Evolutionary conservation across 768 basidiomycete species (phyloP).

Genomic region (Psilocybe sp.): DNA sequence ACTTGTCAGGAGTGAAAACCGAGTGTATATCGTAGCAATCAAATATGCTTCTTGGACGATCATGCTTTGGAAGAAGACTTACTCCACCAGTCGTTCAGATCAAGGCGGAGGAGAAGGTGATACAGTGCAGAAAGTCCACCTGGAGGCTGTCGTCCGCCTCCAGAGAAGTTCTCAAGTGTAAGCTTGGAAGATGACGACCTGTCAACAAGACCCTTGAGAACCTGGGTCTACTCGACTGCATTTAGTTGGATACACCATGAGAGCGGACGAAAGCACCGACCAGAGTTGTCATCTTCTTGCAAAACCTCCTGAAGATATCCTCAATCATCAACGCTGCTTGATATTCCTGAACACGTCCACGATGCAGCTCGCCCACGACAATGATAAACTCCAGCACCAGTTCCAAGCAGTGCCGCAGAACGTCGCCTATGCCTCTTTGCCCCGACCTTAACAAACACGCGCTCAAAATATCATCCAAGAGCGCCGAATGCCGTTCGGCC

Average conservation of each 20-base stretch:
- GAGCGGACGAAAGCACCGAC: constrained; percentile 37
- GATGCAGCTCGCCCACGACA: constrained; percentile 57
- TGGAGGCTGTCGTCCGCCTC: constrained; percentile 32
- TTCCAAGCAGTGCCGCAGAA: constrained; percentile 61
- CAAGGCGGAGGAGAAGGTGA: constrained; percentile 52
- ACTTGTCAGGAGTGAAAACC: background rate
- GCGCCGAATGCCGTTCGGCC: constrained; percentile 58
- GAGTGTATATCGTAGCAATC: background rate
- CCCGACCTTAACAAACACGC: constrained; percentile 71
- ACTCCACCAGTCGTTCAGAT: constrained; percentile 60
- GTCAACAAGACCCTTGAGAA: constrained; percentile 55
- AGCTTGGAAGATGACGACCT: constrained; percentile 33
- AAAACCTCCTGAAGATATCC: constrained; percentile 52
- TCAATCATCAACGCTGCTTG: constrained; percentile 57
- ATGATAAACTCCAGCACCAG: constrained; percentile 66
- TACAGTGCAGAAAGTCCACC: constrained; percentile 55
- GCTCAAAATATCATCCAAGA: constrained; percentile 74
- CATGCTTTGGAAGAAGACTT: constrained; percentile 10
- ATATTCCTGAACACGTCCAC: constrained; percentile 57
- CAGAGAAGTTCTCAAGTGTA: constrained; percentile 19
- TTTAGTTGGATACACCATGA: background rate
- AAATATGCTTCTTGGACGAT: background rate
- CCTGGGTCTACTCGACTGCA: constrained; percentile 42
- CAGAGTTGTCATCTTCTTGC: constrained; percentile 50
- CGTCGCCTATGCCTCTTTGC: constrained; percentile 63